A percentile compares a stretch with the other conserved stretches of the same genome.
phyloP scores from a whole-genome alignment of 2,329 filamentous ascomycete species.

The Apiospora saccharicola region DNA sequence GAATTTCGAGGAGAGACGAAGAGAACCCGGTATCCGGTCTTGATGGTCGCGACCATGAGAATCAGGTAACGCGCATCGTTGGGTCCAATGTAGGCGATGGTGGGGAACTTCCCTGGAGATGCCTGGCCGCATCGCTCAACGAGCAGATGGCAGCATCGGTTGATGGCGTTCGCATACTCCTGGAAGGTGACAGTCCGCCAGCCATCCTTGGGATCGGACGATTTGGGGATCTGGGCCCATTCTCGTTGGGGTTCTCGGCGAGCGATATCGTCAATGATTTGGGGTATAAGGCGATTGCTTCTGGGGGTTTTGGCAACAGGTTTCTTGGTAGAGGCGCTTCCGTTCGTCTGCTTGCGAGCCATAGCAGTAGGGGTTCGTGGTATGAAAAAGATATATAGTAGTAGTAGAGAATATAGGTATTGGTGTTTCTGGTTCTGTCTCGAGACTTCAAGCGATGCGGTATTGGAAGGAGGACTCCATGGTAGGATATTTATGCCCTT shows the following conservation, averaged over 20 bases:
- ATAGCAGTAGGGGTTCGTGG: background rate
- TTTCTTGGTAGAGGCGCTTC: background rate
- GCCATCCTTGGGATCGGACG: slow-evolving; percentile 47
- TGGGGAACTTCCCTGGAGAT: slow-evolving; percentile 40
- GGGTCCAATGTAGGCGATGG: slow-evolving; percentile 55
- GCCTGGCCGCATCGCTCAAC: slow-evolving; percentile 37
- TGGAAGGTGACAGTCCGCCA: slow-evolving; percentile 48
- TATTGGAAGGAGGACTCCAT: background rate
- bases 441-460: background rate
- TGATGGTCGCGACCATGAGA: slow-evolving; percentile 36
- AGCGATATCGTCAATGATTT: slow-evolving; percentile 49
- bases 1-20: slow-evolving; percentile 56
- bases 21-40: slow-evolving; percentile 45
- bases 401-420: background rate
- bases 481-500: background rate
- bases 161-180: slow-evolving; percentile 49
- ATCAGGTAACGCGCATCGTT: slow-evolving; percentile 41
- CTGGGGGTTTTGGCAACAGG: background rate
- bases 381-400: background rate
- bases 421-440: background rate
- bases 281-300: slow-evolving; percentile 43
- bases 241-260: slow-evolving; percentile 43
- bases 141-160: slow-evolving; percentile 48
- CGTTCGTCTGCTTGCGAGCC: too few species aligned
- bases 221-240: slow-evolving; percentile 45